Conservation (phyloP, 2,329 filamentous ascomycete genomes). For the Phyllosticta citriasiana region DNA sequence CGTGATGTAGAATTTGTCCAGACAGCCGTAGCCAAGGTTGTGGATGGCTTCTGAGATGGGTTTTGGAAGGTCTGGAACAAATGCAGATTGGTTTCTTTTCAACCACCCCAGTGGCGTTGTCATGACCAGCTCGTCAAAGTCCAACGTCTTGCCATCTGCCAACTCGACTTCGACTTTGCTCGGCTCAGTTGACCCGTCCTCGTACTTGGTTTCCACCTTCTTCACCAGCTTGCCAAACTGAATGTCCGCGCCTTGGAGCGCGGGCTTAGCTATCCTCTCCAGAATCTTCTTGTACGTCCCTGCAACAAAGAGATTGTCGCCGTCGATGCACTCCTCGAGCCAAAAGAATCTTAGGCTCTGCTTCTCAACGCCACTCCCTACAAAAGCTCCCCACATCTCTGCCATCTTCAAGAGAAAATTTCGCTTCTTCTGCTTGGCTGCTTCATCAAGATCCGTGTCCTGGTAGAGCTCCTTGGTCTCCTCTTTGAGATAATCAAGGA, state of each 20-base stretch:
- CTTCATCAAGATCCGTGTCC: slow-evolving; percentile 20
- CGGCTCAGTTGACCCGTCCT: not conserved
- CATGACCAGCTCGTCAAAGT: slow-evolving; percentile 59
- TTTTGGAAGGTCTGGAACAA: slow-evolving; percentile 46
- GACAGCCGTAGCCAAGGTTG: slow-evolving; percentile 57
- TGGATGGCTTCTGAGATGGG: slow-evolving; percentile 50
- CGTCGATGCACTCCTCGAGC: slow-evolving; percentile 69
- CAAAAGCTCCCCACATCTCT: slow-evolving; percentile 61
- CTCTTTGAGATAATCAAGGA: slow-evolving; percentile 48
- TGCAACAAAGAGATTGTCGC: slow-evolving; percentile 54
- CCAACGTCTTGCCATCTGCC: slow-evolving; percentile 33
- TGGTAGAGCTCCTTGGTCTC: slow-evolving; percentile 35
- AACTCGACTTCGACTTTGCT: slow-evolving; percentile 36
- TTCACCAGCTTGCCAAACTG: slow-evolving; percentile 39
- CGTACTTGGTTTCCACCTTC: slow-evolving; percentile 22
- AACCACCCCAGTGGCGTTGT: slow-evolving; percentile 62
- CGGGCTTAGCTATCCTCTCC: slow-evolving; percentile 49
- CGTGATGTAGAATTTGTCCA: slow-evolving; percentile 55
- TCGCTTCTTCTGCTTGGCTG: slow-evolving; percentile 35
- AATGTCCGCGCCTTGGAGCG: slow-evolving; percentile 45
- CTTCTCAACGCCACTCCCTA: slow-evolving; percentile 52
- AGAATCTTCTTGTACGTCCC: slow-evolving; percentile 52
- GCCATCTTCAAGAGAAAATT: slow-evolving; percentile 43
- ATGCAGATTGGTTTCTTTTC: slow-evolving; percentile 46
- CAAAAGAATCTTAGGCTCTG: slow-evolving; percentile 71